phyloP scores from a whole-genome alignment of 371 early-diverging fungal genomes.

The Batkoa obscura region DNA sequence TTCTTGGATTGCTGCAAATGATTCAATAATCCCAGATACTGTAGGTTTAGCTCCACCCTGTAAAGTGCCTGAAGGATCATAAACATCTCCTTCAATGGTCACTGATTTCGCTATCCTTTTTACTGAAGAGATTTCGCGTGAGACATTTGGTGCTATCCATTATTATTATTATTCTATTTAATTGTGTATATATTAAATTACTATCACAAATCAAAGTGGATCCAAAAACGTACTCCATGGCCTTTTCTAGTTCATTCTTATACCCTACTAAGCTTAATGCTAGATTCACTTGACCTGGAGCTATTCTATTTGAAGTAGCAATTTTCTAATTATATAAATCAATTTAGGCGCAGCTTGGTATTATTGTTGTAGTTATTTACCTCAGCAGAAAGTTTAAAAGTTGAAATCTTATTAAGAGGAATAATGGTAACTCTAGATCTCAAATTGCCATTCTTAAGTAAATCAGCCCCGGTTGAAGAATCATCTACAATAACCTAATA shows the following conservation, averaged over 20 bases:
- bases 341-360: background rate
- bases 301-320: slow-evolving; percentile 44
- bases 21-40: slow-evolving; percentile 51
- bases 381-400: slow-evolving; percentile 37
- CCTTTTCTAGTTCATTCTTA: slow-evolving; percentile 51
- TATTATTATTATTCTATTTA: background rate
- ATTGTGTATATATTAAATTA: slow-evolving; percentile 6
- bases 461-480: slow-evolving; percentile 66
- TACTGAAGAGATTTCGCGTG: slow-evolving; percentile 79
- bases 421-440: slow-evolving; percentile 84
- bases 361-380: slow-evolving; percentile 10
- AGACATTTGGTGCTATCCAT: slow-evolving; percentile 49
- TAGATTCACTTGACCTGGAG: slow-evolving; percentile 64
- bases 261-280: slow-evolving; percentile 70
- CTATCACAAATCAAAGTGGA: slow-evolving; percentile 72
- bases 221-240: slow-evolving; percentile 95
- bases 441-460: slow-evolving; percentile 63
- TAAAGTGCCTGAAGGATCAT: slow-evolving; percentile 94
- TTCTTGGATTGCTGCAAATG: slow-evolving; percentile 40
- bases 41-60: slow-evolving; percentile 86
- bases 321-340: slow-evolving; percentile 19
- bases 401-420: slow-evolving; percentile 89
- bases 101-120: slow-evolving; percentile 68
- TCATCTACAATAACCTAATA: slow-evolving; percentile 76
- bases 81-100: slow-evolving; percentile 95